These are phyloP conservation scores for Hypoxylon sp. DNA, from an alignment of 2,329 filamentous ascomycete genomes.

Conservation along the genomic window DNA sequence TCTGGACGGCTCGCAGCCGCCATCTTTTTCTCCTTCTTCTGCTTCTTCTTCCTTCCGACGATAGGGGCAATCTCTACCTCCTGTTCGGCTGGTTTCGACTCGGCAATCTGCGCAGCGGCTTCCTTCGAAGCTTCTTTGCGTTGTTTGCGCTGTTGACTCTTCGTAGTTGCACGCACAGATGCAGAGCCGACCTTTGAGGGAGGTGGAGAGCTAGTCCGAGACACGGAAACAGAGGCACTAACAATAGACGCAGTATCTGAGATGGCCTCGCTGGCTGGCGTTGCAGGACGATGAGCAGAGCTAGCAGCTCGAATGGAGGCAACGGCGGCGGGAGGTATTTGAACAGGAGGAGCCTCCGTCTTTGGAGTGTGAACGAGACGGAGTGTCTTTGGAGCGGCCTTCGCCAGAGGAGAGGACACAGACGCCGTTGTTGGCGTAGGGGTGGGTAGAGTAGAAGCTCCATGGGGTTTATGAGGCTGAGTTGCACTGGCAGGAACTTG, in stretches of 20 bases:
- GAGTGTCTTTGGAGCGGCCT: slow-evolving; percentile 74
- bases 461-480: slow-evolving; percentile 56
- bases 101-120: slow-evolving; percentile 69
- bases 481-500: slow-evolving; percentile 47
- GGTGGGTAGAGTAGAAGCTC: slow-evolving; percentile 65
- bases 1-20: slow-evolving; percentile 54
- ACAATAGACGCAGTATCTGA: slow-evolving; percentile 84
- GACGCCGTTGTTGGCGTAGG: slow-evolving; percentile 63
- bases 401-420: slow-evolving; percentile 67
- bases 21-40: slow-evolving; percentile 78
- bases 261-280: slow-evolving; percentile 79
- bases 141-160: slow-evolving; percentile 84
- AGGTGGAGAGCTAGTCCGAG: slow-evolving; percentile 80
- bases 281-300: slow-evolving; percentile 73
- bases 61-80: slow-evolving; percentile 78
- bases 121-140: slow-evolving; percentile 77
- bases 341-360: slow-evolving; percentile 66
- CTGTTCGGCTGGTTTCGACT: slow-evolving; percentile 66
- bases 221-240: slow-evolving; percentile 77
- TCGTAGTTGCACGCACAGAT: slow-evolving; percentile 78
- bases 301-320: slow-evolving; percentile 53
- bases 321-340: slow-evolving; percentile 51
- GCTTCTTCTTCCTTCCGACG: slow-evolving; percentile 85
- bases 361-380: slow-evolving; percentile 79
- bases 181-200: slow-evolving; percentile 77